Evolutionary conservation across 2,329 filamentous ascomycete genomes (phyloP).

Genomic region (Fusarium protoensiforme): DNA sequence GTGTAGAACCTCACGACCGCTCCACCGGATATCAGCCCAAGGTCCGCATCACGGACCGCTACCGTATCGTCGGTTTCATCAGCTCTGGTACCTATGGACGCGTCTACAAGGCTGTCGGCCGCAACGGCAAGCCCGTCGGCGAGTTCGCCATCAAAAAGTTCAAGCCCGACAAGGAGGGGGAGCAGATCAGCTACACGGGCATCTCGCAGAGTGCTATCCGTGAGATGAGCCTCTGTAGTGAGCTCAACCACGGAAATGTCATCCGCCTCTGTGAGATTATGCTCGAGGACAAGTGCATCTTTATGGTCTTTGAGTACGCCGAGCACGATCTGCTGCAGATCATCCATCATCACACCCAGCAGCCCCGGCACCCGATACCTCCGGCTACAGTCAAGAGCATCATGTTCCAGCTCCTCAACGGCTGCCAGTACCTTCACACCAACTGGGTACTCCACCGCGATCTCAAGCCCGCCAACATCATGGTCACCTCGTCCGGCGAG

Average conservation of each 20-base stretch:
- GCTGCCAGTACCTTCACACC: slow-evolving; percentile 91
- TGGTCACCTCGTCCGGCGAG: slow-evolving; percentile 90
- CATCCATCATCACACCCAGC: slow-evolving; percentile 96
- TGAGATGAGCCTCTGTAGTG: slow-evolving; percentile 96
- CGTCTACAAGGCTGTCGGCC: slow-evolving; percentile 93
- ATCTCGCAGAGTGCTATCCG: slow-evolving; percentile 97
- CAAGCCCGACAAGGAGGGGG: slow-evolving; percentile 98
- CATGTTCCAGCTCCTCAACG: slow-evolving; percentile 95
- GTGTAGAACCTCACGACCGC: slow-evolving; percentile 64
- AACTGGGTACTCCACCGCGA: slow-evolving; percentile 99
- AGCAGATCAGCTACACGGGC: slow-evolving; percentile 92
- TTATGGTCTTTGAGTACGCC: slow-evolving; percentile 99
- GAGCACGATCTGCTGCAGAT: slow-evolving; percentile 98
- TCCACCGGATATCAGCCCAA: slow-evolving; percentile 75
- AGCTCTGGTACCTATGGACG: slow-evolving; percentile 97
- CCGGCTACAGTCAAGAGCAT: slow-evolving; percentile 91
- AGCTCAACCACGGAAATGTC: slow-evolving; percentile 88
- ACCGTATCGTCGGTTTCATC: slow-evolving; percentile 98
- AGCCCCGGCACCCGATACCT: slow-evolving; percentile 87
- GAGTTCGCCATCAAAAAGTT: slow-evolving; percentile 99
- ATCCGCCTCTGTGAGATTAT: slow-evolving; percentile 95
- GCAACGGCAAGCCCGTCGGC: slow-evolving; percentile 61
- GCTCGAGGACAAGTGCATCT: slow-evolving; percentile 98
- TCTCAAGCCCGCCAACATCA: slow-evolving; percentile 97
- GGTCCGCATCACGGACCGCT: slow-evolving; percentile 89